Conservation (phyloP, 23 red algal species). For the Porphyridium purpureum region DNA sequence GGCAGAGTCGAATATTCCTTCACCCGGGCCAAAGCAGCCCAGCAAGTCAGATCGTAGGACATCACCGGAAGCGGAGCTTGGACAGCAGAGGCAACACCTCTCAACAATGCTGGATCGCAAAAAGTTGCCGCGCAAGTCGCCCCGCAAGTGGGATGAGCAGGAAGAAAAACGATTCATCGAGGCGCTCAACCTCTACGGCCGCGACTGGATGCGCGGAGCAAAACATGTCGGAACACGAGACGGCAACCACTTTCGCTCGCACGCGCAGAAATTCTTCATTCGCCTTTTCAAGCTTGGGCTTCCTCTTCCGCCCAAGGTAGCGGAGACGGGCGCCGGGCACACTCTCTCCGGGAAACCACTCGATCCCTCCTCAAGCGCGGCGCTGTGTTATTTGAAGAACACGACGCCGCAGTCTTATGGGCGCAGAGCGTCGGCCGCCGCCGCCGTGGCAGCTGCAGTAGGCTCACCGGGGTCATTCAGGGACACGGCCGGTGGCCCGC, state of each 20-base stretch:
- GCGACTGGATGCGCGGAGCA: conserved; percentile 67
- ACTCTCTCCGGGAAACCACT: conserved; percentile 87
- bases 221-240: conserved; percentile 59
- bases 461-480: too few relatives aligned
- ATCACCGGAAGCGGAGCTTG: too few relatives aligned
- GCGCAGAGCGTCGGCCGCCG: too few relatives aligned
- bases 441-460: too few relatives aligned
- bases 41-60: too few relatives aligned
- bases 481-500: too few relatives aligned
- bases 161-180: conserved; percentile 70
- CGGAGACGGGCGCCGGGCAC: conserved; percentile 73
- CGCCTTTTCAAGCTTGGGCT: conserved; percentile 66
- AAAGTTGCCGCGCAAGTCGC: conserved; percentile 32
- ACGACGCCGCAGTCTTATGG: too few relatives aligned
- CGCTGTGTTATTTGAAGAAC: neutral
- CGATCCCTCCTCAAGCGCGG: neutral
- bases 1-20: too few relatives aligned
- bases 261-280: conserved; percentile 93
- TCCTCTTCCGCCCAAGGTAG: conserved; percentile 67
- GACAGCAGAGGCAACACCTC: too few relatives aligned
- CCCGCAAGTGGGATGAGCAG: conserved; percentile 47
- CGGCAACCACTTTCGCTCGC: conserved; percentile 53
- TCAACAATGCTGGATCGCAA: too few relatives aligned
- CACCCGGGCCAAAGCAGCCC: too few relatives aligned
- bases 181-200: conserved; percentile 53